Percentiles rank a stretch among this genome's conserved stretches.
Conservation (phyloP, 352 stramenopile species). For the Phytopythium aichiense region DNA sequence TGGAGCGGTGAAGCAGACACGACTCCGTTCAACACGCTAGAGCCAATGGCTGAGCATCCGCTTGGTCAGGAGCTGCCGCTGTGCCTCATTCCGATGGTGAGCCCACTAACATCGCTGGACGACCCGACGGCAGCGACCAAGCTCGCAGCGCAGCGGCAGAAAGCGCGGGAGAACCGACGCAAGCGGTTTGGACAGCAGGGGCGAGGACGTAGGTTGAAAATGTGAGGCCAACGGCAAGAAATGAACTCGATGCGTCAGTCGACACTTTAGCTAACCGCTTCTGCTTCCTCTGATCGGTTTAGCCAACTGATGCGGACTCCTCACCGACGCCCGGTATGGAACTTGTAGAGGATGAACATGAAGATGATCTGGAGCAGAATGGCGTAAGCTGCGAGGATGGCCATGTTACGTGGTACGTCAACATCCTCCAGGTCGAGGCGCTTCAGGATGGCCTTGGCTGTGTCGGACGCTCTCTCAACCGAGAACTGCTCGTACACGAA, state of each 20-base stretch:
- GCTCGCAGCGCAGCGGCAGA: constrained; percentile 35
- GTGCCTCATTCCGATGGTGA: constrained; percentile 70
- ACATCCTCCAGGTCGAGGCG: constrained; percentile 43
- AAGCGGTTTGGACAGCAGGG: constrained; percentile 3
- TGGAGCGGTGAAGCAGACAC: neutral
- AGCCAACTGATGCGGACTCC: neutral
- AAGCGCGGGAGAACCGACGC: constrained; percentile 24
- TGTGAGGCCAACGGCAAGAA: neutral
- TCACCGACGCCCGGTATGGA: constrained; percentile 51
- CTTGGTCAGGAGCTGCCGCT: constrained; percentile 40
- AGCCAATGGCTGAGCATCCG: neutral
- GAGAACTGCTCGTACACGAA: constrained; percentile 85
- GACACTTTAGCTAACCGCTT: too few species aligned
- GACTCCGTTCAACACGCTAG: neutral
- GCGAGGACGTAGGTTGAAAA: neutral
- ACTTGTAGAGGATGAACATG: constrained; percentile 46
- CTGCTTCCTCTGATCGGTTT: too few species aligned
- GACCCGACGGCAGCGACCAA: constrained; percentile 55
- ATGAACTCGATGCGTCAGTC: too few species aligned
- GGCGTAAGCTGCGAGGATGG: constrained; percentile 29
- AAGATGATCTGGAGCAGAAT: constrained; percentile 33
- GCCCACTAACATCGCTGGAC: constrained; percentile 56
- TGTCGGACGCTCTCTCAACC: constrained; percentile 15
- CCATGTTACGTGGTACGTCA: constrained; percentile 36
- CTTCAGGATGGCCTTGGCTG: constrained; percentile 13